Conservation (phyloP, 176 grass and related monocot species). For the Triticum urartu region DNA sequence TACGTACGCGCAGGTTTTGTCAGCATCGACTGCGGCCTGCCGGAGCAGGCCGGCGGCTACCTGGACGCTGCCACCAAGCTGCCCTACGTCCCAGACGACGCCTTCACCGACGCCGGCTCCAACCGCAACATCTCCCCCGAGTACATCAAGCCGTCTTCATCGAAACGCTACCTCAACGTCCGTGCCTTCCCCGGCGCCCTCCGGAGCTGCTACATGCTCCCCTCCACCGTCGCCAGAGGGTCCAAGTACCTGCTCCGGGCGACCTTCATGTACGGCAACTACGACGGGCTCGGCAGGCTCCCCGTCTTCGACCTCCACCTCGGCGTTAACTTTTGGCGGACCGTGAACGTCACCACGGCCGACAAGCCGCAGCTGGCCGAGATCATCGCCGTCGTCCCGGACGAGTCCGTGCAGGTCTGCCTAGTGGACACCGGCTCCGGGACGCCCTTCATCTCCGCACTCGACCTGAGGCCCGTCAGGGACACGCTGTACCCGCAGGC, state of each 20-base stretch:
- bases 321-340: constrained; percentile 52
- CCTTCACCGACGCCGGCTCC: constrained; percentile 41
- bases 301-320: constrained; percentile 50
- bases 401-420: constrained; percentile 36
- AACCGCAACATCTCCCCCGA: constrained; percentile 44
- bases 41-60: constrained; percentile 23
- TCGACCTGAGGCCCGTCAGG: constrained; percentile 46
- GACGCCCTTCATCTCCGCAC: constrained; percentile 48
- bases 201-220: constrained; percentile 56
- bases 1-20: constrained; percentile 39
- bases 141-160: not conserved
- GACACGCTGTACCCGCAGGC: not conserved
- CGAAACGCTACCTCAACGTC: not conserved
- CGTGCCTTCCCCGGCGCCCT: constrained; percentile 44
- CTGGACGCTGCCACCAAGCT: constrained; percentile 30
- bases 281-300: constrained; percentile 30
- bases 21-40: constrained; percentile 59
- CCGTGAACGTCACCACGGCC: constrained; percentile 15
- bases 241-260: constrained; percentile 50
- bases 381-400: constrained; percentile 6
- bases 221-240: not conserved
- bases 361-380: not conserved
- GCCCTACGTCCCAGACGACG: constrained; percentile 30
- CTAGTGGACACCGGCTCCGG: constrained; percentile 37
- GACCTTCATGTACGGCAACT: constrained; percentile 54